phyloP scores from a whole-genome alignment of 352 stramenopile genomes.

The Phytophthora pisi region DNA sequence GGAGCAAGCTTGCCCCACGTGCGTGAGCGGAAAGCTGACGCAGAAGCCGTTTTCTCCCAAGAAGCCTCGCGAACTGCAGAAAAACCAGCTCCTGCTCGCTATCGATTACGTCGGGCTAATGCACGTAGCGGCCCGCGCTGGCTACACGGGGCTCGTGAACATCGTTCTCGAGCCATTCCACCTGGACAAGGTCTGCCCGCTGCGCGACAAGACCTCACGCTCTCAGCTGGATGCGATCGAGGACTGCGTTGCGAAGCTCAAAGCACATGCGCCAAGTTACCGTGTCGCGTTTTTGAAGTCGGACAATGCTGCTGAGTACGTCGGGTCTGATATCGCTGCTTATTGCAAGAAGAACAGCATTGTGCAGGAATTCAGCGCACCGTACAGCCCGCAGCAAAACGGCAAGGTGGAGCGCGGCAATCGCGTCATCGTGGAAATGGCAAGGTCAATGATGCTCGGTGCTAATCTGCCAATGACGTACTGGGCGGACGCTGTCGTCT shows the following conservation, averaged over 20 bases:
- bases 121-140: no score
- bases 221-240: background rate
- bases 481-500: background rate
- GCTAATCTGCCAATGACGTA: no score
- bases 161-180: no score
- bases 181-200: no score
- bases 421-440: background rate
- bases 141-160: no score
- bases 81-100: background rate
- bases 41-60: no score
- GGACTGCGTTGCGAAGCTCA: no score
- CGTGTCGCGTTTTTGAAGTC: background rate
- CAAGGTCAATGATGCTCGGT: background rate
- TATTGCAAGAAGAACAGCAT: background rate
- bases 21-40: background rate
- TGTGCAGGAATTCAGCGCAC: background rate
- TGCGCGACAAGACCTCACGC: no score
- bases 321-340: background rate
- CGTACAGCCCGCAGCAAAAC: background rate
- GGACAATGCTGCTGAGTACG: background rate
- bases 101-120: background rate
- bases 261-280: background rate
- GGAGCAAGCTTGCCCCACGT: background rate
- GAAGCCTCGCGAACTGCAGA: background rate
- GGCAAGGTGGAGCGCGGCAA: background rate